A percentile compares a stretch with the other conserved stretches of the same genome.
phyloP scores from a whole-genome alignment of 1,284 basidiomycete genomes.

The Ceratobasidium sp. region DNA sequence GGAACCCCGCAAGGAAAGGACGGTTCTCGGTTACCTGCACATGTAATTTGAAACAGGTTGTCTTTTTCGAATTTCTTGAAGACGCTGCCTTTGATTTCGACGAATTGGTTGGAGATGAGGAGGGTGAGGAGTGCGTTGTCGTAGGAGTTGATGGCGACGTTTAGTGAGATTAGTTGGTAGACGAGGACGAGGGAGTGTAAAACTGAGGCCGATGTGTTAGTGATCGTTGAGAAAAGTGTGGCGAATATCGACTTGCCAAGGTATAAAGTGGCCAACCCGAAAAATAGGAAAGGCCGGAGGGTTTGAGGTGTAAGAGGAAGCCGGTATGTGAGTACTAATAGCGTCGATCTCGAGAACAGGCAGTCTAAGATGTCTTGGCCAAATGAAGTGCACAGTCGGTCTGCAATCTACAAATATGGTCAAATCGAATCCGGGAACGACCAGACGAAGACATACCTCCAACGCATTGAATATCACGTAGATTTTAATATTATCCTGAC shows the following conservation, averaged over 20 bases:
- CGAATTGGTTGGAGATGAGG: constrained; percentile 97
- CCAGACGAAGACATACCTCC: constrained; percentile 66
- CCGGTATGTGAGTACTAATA: constrained; percentile 76
- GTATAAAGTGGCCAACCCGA: constrained; percentile 84
- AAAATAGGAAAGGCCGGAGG: constrained; percentile 85
- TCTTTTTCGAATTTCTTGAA: constrained; percentile 99
- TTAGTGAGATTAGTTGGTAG: constrained; percentile 94
- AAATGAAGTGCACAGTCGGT: constrained; percentile 94
- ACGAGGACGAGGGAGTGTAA: constrained; percentile 95
- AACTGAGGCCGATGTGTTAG: constrained; percentile 60
- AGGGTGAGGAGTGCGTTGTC: constrained; percentile 96
- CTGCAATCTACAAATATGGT: constrained; percentile 77
- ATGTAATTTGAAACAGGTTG: constrained; percentile 98
- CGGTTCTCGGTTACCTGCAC: constrained; percentile 76
- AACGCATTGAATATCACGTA: constrained; percentile 99
- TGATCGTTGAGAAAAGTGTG: not conserved
- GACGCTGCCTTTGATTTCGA: constrained; percentile 99
- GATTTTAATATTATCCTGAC: constrained; percentile 97
- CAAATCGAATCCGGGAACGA: not conserved
- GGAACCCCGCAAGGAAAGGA: not conserved
- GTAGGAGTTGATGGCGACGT: constrained; percentile 98
- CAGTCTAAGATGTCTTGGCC: constrained; percentile 98
- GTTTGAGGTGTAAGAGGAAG: constrained; percentile 68
- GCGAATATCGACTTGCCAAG: constrained; percentile 67
- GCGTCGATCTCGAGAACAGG: constrained; percentile 91